These are phyloP conservation scores for Scedosporium apiospermum DNA, from an alignment of 2,329 filamentous ascomycete genomes.

Conservation along the genomic window DNA sequence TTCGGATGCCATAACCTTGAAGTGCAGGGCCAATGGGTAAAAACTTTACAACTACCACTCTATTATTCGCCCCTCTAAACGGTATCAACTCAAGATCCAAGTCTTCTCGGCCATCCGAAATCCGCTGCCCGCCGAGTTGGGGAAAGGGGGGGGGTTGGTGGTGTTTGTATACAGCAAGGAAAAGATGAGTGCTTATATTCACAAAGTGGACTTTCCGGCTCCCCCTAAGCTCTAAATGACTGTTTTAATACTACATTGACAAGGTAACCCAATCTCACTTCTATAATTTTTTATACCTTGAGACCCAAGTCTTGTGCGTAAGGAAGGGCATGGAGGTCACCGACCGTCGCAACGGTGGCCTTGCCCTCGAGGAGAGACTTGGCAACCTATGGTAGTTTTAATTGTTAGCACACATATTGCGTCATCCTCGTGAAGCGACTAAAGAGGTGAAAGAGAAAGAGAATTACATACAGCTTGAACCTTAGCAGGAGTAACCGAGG, in stretches of 20 bases:
- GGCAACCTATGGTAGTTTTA: slow-evolving; percentile 54
- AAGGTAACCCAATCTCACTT: background rate
- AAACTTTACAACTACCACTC: background rate
- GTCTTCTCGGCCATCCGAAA: background rate
- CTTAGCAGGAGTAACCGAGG: slow-evolving; percentile 72
- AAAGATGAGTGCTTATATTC: slow-evolving; percentile 32
- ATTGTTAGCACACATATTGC: no score
- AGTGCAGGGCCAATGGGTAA: background rate
- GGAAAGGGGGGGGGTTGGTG: background rate
- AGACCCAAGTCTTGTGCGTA: slow-evolving; percentile 92
- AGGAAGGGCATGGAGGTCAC: slow-evolving; percentile 83
- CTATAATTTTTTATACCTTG: slow-evolving; percentile 61
- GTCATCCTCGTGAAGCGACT: slow-evolving; percentile 14
- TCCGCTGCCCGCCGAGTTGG: background rate
- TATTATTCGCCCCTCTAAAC: background rate
- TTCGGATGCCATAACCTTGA: no score
- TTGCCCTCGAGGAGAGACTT: slow-evolving; percentile 82
- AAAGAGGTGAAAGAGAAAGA: background rate
- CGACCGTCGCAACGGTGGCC: slow-evolving; percentile 80
- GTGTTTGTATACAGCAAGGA: slow-evolving; percentile 9
- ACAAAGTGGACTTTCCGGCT: slow-evolving; percentile 25
- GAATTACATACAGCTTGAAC: slow-evolving; percentile 66
- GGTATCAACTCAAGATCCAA: background rate
- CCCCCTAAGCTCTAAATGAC: slow-evolving; percentile 6
- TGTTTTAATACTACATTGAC: slow-evolving; percentile 14